Base-by-base conservation (phyloP, 805 yeast genomes). In the Cyberlindnera japonica region DNA sequence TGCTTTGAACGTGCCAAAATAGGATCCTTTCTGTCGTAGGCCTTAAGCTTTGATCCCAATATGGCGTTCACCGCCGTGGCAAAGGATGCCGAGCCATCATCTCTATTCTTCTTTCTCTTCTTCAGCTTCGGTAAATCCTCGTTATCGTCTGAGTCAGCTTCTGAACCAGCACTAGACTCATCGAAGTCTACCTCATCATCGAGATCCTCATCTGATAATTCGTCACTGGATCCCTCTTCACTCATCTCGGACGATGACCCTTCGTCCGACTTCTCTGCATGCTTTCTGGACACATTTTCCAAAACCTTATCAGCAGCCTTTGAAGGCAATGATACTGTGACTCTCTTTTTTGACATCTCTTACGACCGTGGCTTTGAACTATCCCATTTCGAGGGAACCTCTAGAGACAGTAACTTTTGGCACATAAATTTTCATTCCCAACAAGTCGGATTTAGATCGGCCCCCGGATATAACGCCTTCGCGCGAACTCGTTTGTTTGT, bases 11-110 rank as follows among this genome's bases (percentile, higher is more conserved):
- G 79, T 7, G 91, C 90, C 64, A 91, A 72, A 41, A 91, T 86
- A 3, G 99, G 99, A 59, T 90, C 95, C 33, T 75, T 75, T 57
- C 97, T 73, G 56, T 84, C 88, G 54, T 91, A 84, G 0, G 96
- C 95, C 60, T 93, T 93, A 50, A 91, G 69, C 54, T 79, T 81
- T 2, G 98, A 87, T 5, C 83, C 84, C 37, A 91, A 65, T 53
- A 91, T 83, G 13, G 95, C 93, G 50, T 69, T 78, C 56, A 93
- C 78, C 0, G 98, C 98, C 40, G 65, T 72, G 15, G 95, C 86
- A 57, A 93, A 91, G 2, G 79, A 71, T 32, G 71, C 81, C 1
- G 87, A 73, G n/a, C 89, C 91, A 61, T 82, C 88, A 45, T 75
- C 82, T 32, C 65, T 64, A 38, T 72, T 75, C 54, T 74, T 74